Conservation (phyloP, 1,284 basidiomycete genomes). For the Coriolopsis trogii region DNA sequence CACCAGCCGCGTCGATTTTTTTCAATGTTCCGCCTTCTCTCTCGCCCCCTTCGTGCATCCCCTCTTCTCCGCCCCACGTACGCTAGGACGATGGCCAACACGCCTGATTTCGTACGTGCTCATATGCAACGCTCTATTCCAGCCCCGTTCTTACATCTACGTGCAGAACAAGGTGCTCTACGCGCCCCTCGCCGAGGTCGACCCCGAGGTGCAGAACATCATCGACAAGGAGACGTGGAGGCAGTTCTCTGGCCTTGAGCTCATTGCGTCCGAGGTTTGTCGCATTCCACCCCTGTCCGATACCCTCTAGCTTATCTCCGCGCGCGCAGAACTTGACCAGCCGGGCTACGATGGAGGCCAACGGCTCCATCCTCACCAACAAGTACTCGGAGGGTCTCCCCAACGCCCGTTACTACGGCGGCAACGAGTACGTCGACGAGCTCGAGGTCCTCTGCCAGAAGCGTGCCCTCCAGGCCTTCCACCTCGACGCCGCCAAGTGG, state of each 20-base stretch:
- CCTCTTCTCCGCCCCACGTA: slow-evolving; percentile 19
- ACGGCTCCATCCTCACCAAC: slow-evolving; percentile 98
- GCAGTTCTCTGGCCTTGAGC: slow-evolving; percentile 97
- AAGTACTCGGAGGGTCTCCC: slow-evolving; percentile 98
- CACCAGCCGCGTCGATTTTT: slow-evolving; percentile 23
- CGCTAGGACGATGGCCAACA: slow-evolving; percentile 60
- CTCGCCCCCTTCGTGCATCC: slow-evolving; percentile 28
- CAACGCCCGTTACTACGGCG: slow-evolving; percentile 96
- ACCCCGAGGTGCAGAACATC: slow-evolving; percentile 95
- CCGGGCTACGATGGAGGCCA: slow-evolving; percentile 94
- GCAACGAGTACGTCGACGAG: slow-evolving; percentile 96
- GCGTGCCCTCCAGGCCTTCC: slow-evolving; percentile 95
- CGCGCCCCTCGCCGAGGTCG: slow-evolving; percentile 83
- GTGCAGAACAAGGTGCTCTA: slow-evolving; percentile 91
- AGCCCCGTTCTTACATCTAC: neutral
- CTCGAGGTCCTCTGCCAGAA: slow-evolving; percentile 95
- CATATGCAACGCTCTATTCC: neutral
- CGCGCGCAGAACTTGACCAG: slow-evolving; percentile 89
- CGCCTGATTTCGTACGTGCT: slow-evolving; percentile 56
- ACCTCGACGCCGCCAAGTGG: slow-evolving; percentile 93
- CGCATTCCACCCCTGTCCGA: slow-evolving; percentile 23
- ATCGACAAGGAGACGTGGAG: slow-evolving; percentile 99
- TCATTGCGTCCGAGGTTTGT: slow-evolving; percentile 89
- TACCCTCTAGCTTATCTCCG: slow-evolving; percentile 7
- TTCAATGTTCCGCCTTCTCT: slow-evolving; percentile 34